Evolutionary conservation across 1,139 yeast species (phyloP), one percentile per base, ranked within the genome.

Genomic region (Blastobotrys serpentis): DNA sequence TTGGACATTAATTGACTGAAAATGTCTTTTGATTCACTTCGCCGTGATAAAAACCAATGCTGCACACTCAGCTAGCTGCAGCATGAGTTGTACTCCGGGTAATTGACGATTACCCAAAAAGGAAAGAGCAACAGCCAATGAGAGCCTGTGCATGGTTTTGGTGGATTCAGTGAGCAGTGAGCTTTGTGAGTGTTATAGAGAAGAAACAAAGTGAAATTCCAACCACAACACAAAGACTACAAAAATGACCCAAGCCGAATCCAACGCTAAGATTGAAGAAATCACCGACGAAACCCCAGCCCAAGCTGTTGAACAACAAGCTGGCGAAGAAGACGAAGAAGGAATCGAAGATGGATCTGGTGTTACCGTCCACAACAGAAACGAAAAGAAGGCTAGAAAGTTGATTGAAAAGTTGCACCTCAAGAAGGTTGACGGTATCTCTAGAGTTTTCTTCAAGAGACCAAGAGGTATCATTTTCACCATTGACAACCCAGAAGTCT

Each of bases 321-420:
- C 44, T 42, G 60, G 52, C 18, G 54, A 51, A 18, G 56, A 45
- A 14, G 56, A 55, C 42, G 53, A 51, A 11, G 59, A 56, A 44
- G 52, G 48, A 30, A 54, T 56, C 50, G 54, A 47, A 52, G 57
- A 55, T 47, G 57, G 56, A 7, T 42, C 52, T 41, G 44, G 43
- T 21, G 48, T 50, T 18, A 16, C 30, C 11, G 40, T 50, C 39
- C 46, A 42, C 48, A 47, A 47, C 69, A 87, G 86, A 76, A 85
- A 87, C 75, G 97, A 90, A 77, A 86, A 87, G 82, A 89, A 90
- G 78, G 97, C 98, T 66, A 86, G 95, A 77, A 90, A 86, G 70
- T 74, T 84, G 68, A 84, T 92, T 75, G 76, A 83, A 75, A 90
- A 90, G 77, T 81, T 90, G 66, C 88, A 86, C 72, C 80, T 92